Conservation (phyloP, 345 rosid species). For the Lepidium sativum region DNA sequence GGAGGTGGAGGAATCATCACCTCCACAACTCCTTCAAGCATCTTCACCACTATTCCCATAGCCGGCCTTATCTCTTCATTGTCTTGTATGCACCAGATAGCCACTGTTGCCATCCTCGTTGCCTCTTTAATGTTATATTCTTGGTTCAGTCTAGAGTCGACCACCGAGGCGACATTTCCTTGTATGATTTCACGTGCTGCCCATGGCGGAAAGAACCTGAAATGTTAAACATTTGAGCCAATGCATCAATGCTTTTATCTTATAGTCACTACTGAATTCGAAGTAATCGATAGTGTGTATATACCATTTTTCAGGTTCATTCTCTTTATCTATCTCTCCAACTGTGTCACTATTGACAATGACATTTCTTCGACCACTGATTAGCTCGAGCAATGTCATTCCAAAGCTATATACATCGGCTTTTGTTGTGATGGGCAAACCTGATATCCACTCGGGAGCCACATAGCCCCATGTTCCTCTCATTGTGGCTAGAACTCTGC, state of each 20-base stretch:
- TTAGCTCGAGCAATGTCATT: conserved; percentile 52
- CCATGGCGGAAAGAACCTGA: conserved; percentile 88
- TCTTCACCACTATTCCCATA: conserved; percentile 61
- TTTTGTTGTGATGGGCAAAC: conserved; percentile 52
- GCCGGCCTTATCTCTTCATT: conserved; percentile 57
- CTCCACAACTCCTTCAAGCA: conserved; percentile 66
- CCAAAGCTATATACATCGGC: conserved; percentile 75
- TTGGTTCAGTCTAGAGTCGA: conserved; percentile 39
- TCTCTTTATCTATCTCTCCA: conserved; percentile 27
- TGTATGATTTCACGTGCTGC: conserved; percentile 64
- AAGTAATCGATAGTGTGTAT: not conserved
- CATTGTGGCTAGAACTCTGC: conserved; percentile 51
- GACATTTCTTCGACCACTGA: conserved; percentile 69
- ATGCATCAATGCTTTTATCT: not conserved
- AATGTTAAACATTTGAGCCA: not conserved
- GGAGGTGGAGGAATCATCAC: conserved; percentile 63
- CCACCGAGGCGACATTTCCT: conserved; percentile 42
- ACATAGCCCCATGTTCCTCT: conserved; percentile 63
- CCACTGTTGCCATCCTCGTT: conserved; percentile 49
- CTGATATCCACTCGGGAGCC: conserved; percentile 67
- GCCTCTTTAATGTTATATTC: conserved; percentile 46
- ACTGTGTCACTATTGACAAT: conserved; percentile 12
- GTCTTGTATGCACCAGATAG: conserved; percentile 78
- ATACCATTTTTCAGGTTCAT: conserved; percentile 23
- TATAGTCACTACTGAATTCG: not conserved